Base-by-base conservation (phyloP, 371 early-diverging fungal species). In the Dinochytrium kinnereticum region DNA sequence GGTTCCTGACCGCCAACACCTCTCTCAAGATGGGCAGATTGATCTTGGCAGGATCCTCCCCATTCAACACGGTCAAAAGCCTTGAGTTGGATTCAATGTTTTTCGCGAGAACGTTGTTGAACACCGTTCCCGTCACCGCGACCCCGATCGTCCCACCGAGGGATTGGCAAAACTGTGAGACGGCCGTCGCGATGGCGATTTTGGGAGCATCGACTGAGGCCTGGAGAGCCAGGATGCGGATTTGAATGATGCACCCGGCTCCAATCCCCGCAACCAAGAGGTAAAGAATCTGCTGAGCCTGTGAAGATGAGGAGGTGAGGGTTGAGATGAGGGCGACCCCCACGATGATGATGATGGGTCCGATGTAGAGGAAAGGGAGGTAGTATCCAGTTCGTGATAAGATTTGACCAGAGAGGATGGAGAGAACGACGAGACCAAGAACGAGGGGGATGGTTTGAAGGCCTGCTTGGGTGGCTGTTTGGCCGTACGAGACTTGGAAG, bases 91-190 rank as follows among this genome's bases (percentile, higher is more conserved):
- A 15, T 24, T 40, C 21, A 5, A 87, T 59, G 51, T 76, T 59
- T 34, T 15, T 7, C 1, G 65, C 53, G 37, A 70, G 44, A 28
- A 70, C 38, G 73, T 87, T 88, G 72, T 81, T 83, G 76, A 87
- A 86, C 51, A 88, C 74, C 5, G 87, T 80, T 0, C 86, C 89
- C 21, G 81, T 74, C 7, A 90, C 75, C 37, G 91, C 91, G 61
- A 93, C 84, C 10, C 92, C 92, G 51, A 91, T 76, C 0, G 89
- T n/a, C 64, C 91, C 90, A 51, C 94, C 93, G 51, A 92, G 82
- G 1, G 90, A 85, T 39, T 89, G 87, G 74, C 81, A 82, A 71
- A 89, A 90, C 69, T 85, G 84, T 15, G 82, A 71, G 73, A 86
- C 78, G 15, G 89, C 80, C 30, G 94, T 90, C 39, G 86, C 89